These are phyloP conservation scores for Ustilago tritici DNA, from an alignment of 1,284 basidiomycete genomes.

Conservation along the genomic window DNA sequence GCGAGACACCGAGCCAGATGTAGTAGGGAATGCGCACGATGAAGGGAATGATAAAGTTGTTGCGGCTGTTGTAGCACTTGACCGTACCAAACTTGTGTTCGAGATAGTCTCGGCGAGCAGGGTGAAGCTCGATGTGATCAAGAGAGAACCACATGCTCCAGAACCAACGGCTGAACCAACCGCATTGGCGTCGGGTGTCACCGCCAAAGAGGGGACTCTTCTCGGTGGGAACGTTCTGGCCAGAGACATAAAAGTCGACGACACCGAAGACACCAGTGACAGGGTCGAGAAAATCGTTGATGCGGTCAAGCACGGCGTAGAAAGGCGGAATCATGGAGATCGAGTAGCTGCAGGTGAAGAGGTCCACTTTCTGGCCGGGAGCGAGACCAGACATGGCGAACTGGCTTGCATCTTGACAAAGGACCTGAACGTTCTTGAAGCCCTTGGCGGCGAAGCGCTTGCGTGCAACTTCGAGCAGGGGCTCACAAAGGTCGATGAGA, in stretches of 20 bases:
- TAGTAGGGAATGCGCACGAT: slow-evolving; percentile 80
- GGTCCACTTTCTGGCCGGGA: slow-evolving; percentile 61
- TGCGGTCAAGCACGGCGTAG: slow-evolving; percentile 78
- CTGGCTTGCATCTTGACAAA: slow-evolving; percentile 81
- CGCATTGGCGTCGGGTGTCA: slow-evolving; percentile 78
- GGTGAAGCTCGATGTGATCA: slow-evolving; percentile 80
- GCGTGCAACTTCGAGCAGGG: slow-evolving; percentile 79
- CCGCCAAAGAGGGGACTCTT: slow-evolving; percentile 75
- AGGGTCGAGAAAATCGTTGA: slow-evolving; percentile 79
- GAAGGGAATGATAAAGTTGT: slow-evolving; percentile 78
- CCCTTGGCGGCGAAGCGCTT: slow-evolving; percentile 78
- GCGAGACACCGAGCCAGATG: slow-evolving; percentile 81
- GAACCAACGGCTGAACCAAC: slow-evolving; percentile 82
- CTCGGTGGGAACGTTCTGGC: slow-evolving; percentile 75
- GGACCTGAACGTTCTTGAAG: slow-evolving; percentile 80
- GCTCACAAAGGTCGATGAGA: slow-evolving; percentile 81
- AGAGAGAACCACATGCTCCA: slow-evolving; percentile 78
- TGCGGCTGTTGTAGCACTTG: slow-evolving; percentile 78
- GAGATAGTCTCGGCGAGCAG: slow-evolving; percentile 77
- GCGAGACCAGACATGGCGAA: slow-evolving; percentile 76
- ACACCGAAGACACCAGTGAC: slow-evolving; percentile 78
- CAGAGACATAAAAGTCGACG: slow-evolving; percentile 84
- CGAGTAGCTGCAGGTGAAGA: slow-evolving; percentile 69
- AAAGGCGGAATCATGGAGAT: slow-evolving; percentile 76
- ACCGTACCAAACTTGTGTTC: slow-evolving; percentile 83